Conservation (phyloP, 1,284 basidiomycete species). For the Cryptococcus sp. region DNA sequence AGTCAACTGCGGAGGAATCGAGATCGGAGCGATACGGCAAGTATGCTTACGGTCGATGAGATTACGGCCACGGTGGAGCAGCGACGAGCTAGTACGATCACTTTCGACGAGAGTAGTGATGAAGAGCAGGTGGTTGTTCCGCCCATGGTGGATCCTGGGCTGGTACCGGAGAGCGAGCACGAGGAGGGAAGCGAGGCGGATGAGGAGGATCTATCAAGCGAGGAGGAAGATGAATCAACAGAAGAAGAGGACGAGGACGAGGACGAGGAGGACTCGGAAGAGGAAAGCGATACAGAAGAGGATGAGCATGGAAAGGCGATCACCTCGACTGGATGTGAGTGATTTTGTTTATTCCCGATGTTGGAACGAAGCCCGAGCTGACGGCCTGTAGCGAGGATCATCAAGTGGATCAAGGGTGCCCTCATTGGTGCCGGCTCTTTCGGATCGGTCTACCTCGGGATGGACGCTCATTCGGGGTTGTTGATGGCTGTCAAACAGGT, state of each 20-base stretch:
- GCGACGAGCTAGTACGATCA: slow-evolving; percentile 55
- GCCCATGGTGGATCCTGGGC: slow-evolving; percentile 8
- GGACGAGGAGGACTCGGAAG: slow-evolving; percentile 20
- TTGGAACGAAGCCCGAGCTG: slow-evolving; percentile 1
- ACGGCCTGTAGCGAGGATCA: slow-evolving; percentile 54
- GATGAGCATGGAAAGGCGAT: slow-evolving; percentile 52
- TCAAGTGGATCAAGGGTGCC: slow-evolving; percentile 98
- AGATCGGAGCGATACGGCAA: slow-evolving; percentile 81
- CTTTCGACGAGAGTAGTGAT: slow-evolving; percentile 46
- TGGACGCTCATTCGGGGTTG: slow-evolving; percentile 89
- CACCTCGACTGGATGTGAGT: slow-evolving; percentile 61
- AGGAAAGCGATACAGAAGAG: slow-evolving; percentile 50
- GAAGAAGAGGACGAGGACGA: slow-evolving; percentile 43
- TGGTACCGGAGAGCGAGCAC: slow-evolving; percentile 41
- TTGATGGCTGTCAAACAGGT: slow-evolving; percentile 99
- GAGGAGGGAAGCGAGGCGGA: slow-evolving; percentile 31
- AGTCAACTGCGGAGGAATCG: slow-evolving; percentile 69
- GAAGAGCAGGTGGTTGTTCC: slow-evolving; percentile 18
- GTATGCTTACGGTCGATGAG: slow-evolving; percentile 91
- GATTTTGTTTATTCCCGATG: slow-evolving; percentile 4
- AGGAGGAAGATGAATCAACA: slow-evolving; percentile 45
- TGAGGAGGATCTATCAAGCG: slow-evolving; percentile 27
- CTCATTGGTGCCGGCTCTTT: slow-evolving; percentile 96
- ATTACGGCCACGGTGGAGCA: slow-evolving; percentile 96
- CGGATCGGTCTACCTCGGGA: slow-evolving; percentile 91